Conservation (phyloP, 2,329 filamentous ascomycete genomes). For the Pseudohalonectria lignicola region DNA sequence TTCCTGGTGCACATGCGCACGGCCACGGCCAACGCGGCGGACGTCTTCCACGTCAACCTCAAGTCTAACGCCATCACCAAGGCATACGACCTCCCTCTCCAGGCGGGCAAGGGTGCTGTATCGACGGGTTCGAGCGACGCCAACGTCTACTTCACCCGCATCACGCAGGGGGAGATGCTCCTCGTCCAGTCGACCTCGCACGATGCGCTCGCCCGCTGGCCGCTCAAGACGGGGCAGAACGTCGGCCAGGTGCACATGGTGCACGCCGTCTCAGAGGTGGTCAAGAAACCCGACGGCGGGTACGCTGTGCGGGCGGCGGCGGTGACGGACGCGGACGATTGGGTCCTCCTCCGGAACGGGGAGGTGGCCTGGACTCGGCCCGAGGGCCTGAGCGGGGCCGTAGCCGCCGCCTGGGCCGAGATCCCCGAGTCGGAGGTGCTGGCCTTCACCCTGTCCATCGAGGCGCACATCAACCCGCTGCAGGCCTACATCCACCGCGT, state of each 20-base stretch:
- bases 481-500: constrained; percentile 83
- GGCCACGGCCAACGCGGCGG: constrained; percentile 60
- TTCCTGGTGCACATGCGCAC: constrained; percentile 79
- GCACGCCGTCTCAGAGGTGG: constrained; percentile 55
- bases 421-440: constrained; percentile 63
- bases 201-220: constrained; percentile 66
- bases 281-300: constrained; percentile 54
- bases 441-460: constrained; percentile 71
- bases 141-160: constrained; percentile 81
- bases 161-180: constrained; percentile 62
- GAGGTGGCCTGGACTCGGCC: constrained; percentile 68
- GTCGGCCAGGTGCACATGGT: constrained; percentile 52
- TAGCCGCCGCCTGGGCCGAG: constrained; percentile 72
- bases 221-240: constrained; percentile 31
- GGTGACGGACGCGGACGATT: constrained; percentile 58
- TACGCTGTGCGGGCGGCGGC: constrained; percentile 73
- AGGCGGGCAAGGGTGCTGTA: constrained; percentile 62
- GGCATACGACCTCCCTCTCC: constrained; percentile 66
- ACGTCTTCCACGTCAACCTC: constrained; percentile 75
- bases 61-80: constrained; percentile 59
- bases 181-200: constrained; percentile 70
- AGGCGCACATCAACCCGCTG: constrained; percentile 71
- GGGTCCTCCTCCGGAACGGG: constrained; percentile 76
- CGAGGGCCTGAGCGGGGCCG: constrained; percentile 71
- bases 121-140: constrained; percentile 67